phyloP scores from a whole-genome alignment of 2,329 filamentous ascomycete genomes.

The Fusarium tanahbumbuense region DNA sequence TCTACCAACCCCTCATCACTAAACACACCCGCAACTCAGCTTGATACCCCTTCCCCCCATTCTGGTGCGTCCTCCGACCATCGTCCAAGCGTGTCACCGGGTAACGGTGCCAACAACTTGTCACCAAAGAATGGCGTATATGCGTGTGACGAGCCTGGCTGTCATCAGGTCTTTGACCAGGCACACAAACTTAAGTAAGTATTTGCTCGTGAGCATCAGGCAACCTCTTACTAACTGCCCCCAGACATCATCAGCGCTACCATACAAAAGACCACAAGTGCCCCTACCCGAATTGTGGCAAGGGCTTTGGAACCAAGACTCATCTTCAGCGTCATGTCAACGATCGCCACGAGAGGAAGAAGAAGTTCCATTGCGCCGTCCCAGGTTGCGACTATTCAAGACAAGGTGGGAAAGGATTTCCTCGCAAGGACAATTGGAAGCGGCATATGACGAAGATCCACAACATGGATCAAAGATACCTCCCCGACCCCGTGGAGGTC shows the following conservation, averaged over 20 bases:
- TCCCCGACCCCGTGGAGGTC: conserved; percentile 57
- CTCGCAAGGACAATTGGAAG: conserved; percentile 72
- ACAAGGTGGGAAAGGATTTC: conserved; percentile 67
- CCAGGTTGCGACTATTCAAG: conserved; percentile 67
- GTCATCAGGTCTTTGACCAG: conserved; percentile 63
- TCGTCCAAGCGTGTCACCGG: conserved; percentile 53
- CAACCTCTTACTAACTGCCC: neutral
- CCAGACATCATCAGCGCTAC: conserved; percentile 70
- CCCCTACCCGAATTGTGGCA: conserved; percentile 63
- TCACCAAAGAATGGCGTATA: conserved; percentile 49
- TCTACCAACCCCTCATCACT: conserved; percentile 57
- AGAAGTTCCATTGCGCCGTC: conserved; percentile 69
- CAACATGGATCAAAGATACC: conserved; percentile 53
- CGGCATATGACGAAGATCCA: conserved; percentile 72
- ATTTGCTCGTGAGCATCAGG: neutral
- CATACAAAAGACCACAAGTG: conserved; percentile 71
- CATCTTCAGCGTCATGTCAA: conserved; percentile 72
- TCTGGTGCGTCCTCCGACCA: conserved; percentile 52
- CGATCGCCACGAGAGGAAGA: conserved; percentile 69
- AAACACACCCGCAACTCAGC: conserved; percentile 61
- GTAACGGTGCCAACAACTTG: conserved; percentile 38
- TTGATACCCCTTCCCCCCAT: conserved; percentile 57
- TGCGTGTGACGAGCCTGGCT: conserved; percentile 54
- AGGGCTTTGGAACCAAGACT: conserved; percentile 70
- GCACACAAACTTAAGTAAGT: conserved; percentile 69